Conservation (phyloP, 495 filamentous ascomycete genomes). For the Extremus antarcticus region DNA sequence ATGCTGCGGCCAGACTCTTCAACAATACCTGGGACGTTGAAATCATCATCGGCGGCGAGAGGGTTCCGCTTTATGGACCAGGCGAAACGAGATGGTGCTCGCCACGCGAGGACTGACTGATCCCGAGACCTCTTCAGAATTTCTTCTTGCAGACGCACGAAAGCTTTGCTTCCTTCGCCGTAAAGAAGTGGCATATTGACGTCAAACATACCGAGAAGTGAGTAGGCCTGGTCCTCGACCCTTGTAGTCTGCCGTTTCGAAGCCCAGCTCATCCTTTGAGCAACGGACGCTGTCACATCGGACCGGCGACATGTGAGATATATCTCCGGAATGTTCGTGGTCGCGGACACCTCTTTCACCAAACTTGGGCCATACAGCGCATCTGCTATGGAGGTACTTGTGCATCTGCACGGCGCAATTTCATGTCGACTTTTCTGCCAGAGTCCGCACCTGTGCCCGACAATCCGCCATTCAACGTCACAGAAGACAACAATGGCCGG, state of each 20-base stretch:
- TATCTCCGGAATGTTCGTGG: neutral
- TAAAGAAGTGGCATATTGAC: conserved; percentile 17
- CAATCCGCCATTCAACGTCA: neutral
- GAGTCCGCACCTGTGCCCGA: neutral
- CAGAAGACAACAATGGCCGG: neutral
- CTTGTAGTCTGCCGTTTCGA: neutral
- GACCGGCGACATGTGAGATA: neutral
- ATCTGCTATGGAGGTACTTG: too few species aligned
- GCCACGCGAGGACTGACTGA: conserved; percentile 4
- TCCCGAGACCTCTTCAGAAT: conserved; percentile 2
- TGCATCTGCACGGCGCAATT: too few species aligned
- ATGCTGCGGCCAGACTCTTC: too few species aligned
- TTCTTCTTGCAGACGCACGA: conserved; percentile 13
- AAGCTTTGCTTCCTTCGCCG: conserved; percentile 10
- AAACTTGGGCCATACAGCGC: neutral
- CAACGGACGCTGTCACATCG: conserved; percentile 1
- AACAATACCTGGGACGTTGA: too few species aligned
- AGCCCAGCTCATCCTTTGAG: conserved; percentile 17
- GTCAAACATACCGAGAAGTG: conserved; percentile 13
- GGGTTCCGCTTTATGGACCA: too few species aligned
- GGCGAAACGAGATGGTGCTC: neutral
- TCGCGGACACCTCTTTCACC: neutral
- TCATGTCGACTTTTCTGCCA: too few species aligned
- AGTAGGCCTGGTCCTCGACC: conserved; percentile 12
- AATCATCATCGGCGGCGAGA: too few species aligned